phyloP scores from a whole-genome alignment of 2,329 filamentous ascomycete species.

The Verticillium isaacii region DNA sequence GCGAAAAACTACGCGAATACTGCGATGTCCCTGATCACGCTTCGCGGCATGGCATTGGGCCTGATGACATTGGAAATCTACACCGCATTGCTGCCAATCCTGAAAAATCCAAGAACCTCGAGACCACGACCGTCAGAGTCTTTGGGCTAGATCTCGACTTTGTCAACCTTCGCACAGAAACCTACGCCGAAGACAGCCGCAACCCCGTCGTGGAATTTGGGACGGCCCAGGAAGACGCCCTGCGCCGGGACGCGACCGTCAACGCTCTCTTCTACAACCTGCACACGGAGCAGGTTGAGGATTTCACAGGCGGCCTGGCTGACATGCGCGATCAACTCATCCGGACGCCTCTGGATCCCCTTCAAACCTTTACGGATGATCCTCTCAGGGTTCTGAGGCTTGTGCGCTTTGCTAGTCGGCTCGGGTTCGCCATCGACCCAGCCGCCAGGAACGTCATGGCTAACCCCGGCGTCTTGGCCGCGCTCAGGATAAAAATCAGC shows the following conservation, averaged over 20 bases:
- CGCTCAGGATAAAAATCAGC: conserved; percentile 84
- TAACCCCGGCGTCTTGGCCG: conserved; percentile 69
- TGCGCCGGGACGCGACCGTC: conserved; percentile 85
- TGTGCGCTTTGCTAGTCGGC: conserved; percentile 82
- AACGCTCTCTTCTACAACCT: conserved; percentile 97
- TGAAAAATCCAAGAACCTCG: conserved; percentile 93
- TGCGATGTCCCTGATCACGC: conserved; percentile 56
- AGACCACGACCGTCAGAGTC: conserved; percentile 82
- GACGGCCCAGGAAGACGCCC: conserved; percentile 82
- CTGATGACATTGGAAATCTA: conserved; percentile 64
- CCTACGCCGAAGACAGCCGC: conserved; percentile 80
- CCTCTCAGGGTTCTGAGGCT: conserved; percentile 81
- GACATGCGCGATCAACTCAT: conserved; percentile 73
- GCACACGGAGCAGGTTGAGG: conserved; percentile 72
- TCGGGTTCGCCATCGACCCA: conserved; percentile 73
- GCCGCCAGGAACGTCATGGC: conserved; percentile 70
- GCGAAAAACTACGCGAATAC: conserved; percentile 63
- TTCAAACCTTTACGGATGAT: conserved; percentile 92
- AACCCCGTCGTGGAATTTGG: conserved; percentile 94
- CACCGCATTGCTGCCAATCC: conserved; percentile 91
- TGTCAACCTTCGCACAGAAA: conserved; percentile 90
- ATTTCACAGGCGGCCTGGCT: conserved; percentile 73
- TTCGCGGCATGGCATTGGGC: conserved; percentile 53
- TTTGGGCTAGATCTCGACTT: conserved; percentile 88
- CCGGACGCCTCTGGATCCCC: conserved; percentile 79